These are phyloP conservation scores for Euphorbia tirucalli DNA, from an alignment of 345 rosid species.

Conservation along the genomic window DNA sequence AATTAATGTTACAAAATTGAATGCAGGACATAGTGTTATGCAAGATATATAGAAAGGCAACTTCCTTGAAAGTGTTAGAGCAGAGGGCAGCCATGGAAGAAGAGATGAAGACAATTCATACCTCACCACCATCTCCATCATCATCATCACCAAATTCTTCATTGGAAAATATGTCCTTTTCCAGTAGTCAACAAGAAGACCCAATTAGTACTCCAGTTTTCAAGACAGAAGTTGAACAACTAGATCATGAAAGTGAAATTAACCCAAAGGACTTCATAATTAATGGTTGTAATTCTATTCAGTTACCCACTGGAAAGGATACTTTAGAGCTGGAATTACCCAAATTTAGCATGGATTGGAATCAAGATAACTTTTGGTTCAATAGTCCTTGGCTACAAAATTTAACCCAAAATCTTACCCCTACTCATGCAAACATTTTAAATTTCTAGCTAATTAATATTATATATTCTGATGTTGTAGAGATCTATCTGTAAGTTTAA, in stretches of 20 bases:
- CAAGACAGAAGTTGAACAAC: slow-evolving; percentile 42
- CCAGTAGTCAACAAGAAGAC: slow-evolving; percentile 44
- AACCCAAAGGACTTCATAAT: slow-evolving; percentile 14
- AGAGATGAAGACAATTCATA: slow-evolving; percentile 31
- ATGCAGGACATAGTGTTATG: slow-evolving; percentile 84
- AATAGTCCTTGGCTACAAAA: slow-evolving; percentile 85
- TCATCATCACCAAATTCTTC: slow-evolving; percentile 41
- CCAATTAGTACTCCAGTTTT: slow-evolving; percentile 19
- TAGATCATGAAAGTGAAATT: not conserved
- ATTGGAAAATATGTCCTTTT: slow-evolving; percentile 35
- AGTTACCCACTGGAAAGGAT: slow-evolving; percentile 42
- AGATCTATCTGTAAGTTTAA: too few relatives aligned
- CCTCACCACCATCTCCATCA: too few relatives aligned
- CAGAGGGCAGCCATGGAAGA: slow-evolving; percentile 77
- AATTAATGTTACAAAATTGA: not conserved
- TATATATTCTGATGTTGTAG: not conserved
- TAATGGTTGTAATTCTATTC: slow-evolving; percentile 28
- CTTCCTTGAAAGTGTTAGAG: slow-evolving; percentile 79
- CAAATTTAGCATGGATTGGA: slow-evolving; percentile 61
- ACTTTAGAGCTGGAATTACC: slow-evolving; percentile 70
- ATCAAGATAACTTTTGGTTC: slow-evolving; percentile 50
- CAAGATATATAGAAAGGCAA: slow-evolving; percentile 91
- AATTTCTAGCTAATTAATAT: slow-evolving; percentile 38
- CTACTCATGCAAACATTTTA: slow-evolving; percentile 43
- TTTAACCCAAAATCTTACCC: slow-evolving; percentile 52